These are phyloP conservation scores for Oligophagozyma castellii DNA, from an alignment of 1,139 yeast species.

Conservation along the genomic window DNA sequence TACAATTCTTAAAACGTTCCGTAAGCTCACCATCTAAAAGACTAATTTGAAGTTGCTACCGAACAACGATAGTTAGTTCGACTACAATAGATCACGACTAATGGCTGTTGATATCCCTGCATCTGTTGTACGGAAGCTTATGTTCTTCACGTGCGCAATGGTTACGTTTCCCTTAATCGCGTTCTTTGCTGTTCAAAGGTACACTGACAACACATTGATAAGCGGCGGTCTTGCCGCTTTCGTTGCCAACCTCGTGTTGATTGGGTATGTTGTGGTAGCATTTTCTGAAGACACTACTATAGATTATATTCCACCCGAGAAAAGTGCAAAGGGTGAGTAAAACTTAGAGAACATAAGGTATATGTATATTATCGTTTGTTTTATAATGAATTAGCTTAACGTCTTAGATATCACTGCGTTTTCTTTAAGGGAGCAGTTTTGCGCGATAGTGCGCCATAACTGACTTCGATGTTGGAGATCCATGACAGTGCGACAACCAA, in stretches of 20 bases:
- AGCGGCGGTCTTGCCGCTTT: conserved; percentile 89
- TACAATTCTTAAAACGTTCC: not conserved
- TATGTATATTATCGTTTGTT: no score
- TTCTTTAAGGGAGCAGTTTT: conserved; percentile 52
- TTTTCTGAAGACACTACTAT: conserved; percentile 64
- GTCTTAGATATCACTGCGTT: conserved; percentile 25
- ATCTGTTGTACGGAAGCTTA: conserved; percentile 42
- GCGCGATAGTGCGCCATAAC: conserved; percentile 59
- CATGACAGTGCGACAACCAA: conserved; percentile 45
- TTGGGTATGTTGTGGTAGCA: conserved; percentile 78
- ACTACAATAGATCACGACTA: conserved; percentile 4
- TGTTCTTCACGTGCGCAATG: conserved; percentile 85
- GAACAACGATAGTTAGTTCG: not conserved
- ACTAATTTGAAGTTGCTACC: not conserved
- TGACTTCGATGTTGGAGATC: conserved; percentile 47
- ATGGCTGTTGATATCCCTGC: conserved; percentile 52
- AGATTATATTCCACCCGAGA: conserved; percentile 24
- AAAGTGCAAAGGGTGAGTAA: not conserved
- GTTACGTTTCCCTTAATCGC: conserved; percentile 59
- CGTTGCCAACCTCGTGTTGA: conserved; percentile 73
- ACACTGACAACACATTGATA: conserved; percentile 45
- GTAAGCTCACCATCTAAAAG: not conserved
- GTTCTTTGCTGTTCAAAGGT: conserved; percentile 52
- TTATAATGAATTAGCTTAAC: not conserved
- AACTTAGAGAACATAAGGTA: not conserved